Conservation (phyloP, 2,329 filamentous ascomycete species). For the Colletotrichum viniferum region DNA sequence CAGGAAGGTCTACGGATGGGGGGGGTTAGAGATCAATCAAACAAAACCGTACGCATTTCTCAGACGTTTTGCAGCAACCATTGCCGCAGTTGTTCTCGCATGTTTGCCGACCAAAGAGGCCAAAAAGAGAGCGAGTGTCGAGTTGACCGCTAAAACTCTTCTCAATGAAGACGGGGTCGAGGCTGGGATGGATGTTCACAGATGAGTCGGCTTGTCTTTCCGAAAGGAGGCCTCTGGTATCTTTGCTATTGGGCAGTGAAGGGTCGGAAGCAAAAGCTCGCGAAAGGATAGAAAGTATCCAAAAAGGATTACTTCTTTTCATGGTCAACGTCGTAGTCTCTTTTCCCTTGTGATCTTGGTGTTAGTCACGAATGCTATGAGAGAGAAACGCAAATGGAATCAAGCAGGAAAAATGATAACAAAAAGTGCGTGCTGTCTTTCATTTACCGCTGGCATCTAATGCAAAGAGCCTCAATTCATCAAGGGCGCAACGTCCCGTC, state of each 20-base stretch:
- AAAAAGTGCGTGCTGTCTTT: not conserved
- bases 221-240: not conserved
- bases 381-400: not conserved
- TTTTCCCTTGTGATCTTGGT: not conserved
- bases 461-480: not conserved
- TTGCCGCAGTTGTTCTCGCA: not conserved
- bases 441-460: not conserved
- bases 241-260: not conserved
- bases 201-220: not conserved
- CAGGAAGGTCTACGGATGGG: too few species aligned
- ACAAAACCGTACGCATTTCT: not conserved
- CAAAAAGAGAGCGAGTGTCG: not conserved
- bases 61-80: not conserved
- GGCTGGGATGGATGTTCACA: not conserved
- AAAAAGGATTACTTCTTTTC: not conserved
- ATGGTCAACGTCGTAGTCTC: not conserved
- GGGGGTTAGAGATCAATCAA: not conserved
- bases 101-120: not conserved
- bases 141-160: not conserved
- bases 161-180: not conserved
- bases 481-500: not conserved
- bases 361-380: not conserved
- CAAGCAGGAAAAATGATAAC: not conserved
- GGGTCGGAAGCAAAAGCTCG: not conserved
- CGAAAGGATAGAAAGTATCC: not conserved